Percentiles rank a stretch among this genome's conserved stretches.
Conservation (phyloP, 2,329 filamentous ascomycete species). For the Pseudogymnoascus sp. region DNA sequence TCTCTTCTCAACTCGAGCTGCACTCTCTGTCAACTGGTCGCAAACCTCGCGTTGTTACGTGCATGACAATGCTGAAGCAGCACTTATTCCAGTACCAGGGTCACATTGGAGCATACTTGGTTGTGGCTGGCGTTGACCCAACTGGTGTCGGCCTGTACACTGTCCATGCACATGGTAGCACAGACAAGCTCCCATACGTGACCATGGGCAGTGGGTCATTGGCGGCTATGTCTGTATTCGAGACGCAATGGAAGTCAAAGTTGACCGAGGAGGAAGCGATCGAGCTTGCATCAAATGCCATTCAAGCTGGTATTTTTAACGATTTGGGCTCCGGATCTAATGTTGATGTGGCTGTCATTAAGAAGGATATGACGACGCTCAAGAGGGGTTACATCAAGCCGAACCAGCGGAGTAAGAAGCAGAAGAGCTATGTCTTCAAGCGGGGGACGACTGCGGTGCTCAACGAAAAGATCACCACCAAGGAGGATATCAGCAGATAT, state of each 20-base stretch:
- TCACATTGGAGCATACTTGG: conserved; percentile 94
- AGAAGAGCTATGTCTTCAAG: conserved; percentile 84
- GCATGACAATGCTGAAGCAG: conserved; percentile 99
- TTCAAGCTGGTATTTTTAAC: conserved; percentile 97
- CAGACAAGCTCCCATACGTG: conserved; percentile 97
- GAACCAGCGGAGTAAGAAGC: conserved; percentile 83
- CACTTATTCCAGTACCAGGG: conserved; percentile 98
- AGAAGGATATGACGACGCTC: conserved; percentile 86
- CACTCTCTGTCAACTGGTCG: conserved; percentile 94
- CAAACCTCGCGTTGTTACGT: conserved; percentile 93
- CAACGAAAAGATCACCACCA: conserved; percentile 92
- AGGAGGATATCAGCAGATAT: conserved; percentile 89
- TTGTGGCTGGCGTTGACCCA: conserved; percentile 92
- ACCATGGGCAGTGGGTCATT: conserved; percentile 97
- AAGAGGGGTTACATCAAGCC: conserved; percentile 89
- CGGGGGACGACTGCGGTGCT: conserved; percentile 91
- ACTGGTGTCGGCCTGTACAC: conserved; percentile 95
- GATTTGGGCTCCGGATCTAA: conserved; percentile 95
- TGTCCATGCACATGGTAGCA: conserved; percentile 95
- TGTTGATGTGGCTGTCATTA: conserved; percentile 94
- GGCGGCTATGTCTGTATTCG: conserved; percentile 96
- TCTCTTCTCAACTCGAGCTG: conserved; percentile 96
- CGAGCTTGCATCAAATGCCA: conserved; percentile 74
- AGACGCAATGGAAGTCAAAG: conserved; percentile 83
- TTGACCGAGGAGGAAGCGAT: conserved; percentile 75